Evolutionary conservation across 805 yeast genomes (phyloP).

Genomic region (Tetrapisispora pingtungensis): DNA sequence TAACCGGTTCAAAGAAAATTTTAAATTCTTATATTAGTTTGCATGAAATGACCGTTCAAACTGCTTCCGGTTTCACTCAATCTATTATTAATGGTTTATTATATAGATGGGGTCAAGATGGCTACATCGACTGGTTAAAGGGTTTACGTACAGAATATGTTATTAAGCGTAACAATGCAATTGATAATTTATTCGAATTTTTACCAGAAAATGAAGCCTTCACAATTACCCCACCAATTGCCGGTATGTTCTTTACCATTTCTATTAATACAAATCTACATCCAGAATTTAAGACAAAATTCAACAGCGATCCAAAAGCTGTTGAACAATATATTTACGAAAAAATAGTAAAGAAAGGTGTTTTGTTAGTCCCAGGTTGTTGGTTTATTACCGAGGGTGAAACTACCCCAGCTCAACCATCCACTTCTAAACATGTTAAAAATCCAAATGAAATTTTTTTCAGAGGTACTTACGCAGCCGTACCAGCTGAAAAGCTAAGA

Average conservation of each 20-base stretch:
- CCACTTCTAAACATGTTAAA: slow-evolving; percentile 32
- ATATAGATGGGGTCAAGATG: slow-evolving; percentile 81
- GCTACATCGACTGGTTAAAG: slow-evolving; percentile 83
- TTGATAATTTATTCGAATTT: slow-evolving; percentile 58
- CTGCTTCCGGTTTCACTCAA: slow-evolving; percentile 73
- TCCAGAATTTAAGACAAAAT: slow-evolving; percentile 57
- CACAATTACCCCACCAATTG: slow-evolving; percentile 51
- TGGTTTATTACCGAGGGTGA: slow-evolving; percentile 60
- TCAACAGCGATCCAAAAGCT: slow-evolving; percentile 45
- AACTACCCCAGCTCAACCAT: slow-evolving; percentile 48
- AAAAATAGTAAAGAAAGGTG: slow-evolving; percentile 47
- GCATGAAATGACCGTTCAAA: slow-evolving; percentile 74
- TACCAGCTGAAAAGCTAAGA: slow-evolving; percentile 53
- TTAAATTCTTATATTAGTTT: slow-evolving; percentile 58
- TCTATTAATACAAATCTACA: slow-evolving; percentile 68
- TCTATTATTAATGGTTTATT: slow-evolving; percentile 60
- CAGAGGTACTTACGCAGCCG: slow-evolving; percentile 87
- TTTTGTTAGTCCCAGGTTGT: slow-evolving; percentile 71
- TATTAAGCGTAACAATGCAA: slow-evolving; percentile 75
- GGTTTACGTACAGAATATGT: slow-evolving; percentile 78
- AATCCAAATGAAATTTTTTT: slow-evolving; percentile 48
- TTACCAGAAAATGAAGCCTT: slow-evolving; percentile 30
- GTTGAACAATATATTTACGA: slow-evolving; percentile 60
- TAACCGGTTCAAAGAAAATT: slow-evolving; percentile 57
- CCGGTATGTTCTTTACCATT: slow-evolving; percentile 82